Conservation (phyloP, 805 yeast species). For the Kuraishia capsulata region DNA sequence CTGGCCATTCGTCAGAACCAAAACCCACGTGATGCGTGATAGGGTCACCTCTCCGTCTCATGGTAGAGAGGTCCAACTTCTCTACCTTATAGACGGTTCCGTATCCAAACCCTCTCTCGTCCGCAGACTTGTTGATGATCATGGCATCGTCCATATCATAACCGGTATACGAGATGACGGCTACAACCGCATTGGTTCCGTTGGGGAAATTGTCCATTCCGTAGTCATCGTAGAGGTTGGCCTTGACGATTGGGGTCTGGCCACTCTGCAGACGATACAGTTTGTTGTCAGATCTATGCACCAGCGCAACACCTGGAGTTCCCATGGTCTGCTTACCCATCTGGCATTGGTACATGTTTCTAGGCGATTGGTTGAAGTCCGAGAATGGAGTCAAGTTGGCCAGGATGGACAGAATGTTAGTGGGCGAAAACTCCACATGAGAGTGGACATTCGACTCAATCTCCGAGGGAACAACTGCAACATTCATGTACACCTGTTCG, state of each 20-base stretch:
- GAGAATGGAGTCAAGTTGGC: constrained; percentile 98
- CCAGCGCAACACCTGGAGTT: constrained; percentile 94
- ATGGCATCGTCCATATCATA: constrained; percentile 99
- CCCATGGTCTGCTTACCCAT: constrained; percentile 99
- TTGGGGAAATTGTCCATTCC: constrained; percentile 99
- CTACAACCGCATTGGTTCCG: constrained; percentile 97
- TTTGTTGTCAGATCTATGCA: constrained; percentile 90
- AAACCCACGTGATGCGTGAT: constrained; percentile 91
- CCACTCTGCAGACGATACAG: constrained; percentile 89
- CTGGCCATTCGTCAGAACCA: constrained; percentile 90
- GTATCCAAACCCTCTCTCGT: constrained; percentile 95
- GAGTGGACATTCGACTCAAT: constrained; percentile 73
- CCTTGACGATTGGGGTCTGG: constrained; percentile 95
- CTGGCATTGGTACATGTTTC: constrained; percentile 99
- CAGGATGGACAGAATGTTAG: constrained; percentile 86
- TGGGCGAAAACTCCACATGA: constrained; percentile 93
- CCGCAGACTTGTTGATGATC: constrained; percentile 95
- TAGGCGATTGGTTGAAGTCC: constrained; percentile 97
- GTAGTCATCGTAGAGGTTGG: constrained; percentile 86
- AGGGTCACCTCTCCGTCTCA: constrained; percentile 88
- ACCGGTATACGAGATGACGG: constrained; percentile 97
- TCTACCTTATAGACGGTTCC: constrained; percentile 96
- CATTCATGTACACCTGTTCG: constrained; percentile 94
- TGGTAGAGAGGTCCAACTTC: constrained; percentile 70
- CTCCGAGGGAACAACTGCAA: constrained; percentile 92